phyloP scores from a whole-genome alignment of 805 yeast genomes.

The Isabelozyma pseudorhagii region DNA sequence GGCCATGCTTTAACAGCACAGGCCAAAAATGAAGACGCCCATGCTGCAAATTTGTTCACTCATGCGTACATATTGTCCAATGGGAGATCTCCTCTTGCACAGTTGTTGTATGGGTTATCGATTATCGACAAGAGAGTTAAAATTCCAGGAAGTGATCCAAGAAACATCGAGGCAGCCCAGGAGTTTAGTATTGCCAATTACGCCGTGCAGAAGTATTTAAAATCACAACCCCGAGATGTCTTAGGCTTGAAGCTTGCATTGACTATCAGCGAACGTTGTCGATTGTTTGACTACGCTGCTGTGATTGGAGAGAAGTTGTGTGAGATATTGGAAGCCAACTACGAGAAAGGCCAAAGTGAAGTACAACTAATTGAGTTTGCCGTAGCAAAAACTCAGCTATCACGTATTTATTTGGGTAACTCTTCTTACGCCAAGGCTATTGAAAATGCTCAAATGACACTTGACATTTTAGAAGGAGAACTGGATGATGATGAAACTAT shows the following conservation, averaged over 20 bases:
- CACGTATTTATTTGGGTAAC: conserved; percentile 67
- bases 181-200: conserved; percentile 63
- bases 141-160: conserved; percentile 42
- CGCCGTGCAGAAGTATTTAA: conserved; percentile 65
- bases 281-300: conserved; percentile 55
- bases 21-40: conserved; percentile 44
- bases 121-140: conserved; percentile 46
- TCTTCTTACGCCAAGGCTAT: conserved; percentile 56
- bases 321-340: conserved; percentile 47
- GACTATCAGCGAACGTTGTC: conserved; percentile 65
- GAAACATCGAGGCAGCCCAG: conserved; percentile 58
- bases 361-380: conserved; percentile 49
- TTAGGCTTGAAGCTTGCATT: conserved; percentile 56
- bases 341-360: conserved; percentile 54
- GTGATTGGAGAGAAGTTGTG: conserved; percentile 46
- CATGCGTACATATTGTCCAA: conserved; percentile 79
- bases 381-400: conserved; percentile 61
- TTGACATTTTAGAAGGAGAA: conserved; percentile 45
- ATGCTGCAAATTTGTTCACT: conserved; percentile 60
- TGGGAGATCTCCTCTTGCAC: conserved; percentile 68
- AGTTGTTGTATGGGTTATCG: conserved; percentile 65
- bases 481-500: conserved; percentile 22
- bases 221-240: conserved; percentile 56
- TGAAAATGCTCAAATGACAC: conserved; percentile 55
- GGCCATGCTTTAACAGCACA: conserved; percentile 72